phyloP scores from a whole-genome alignment of 805 yeast genomes.

The Geotrichum ghanense region DNA sequence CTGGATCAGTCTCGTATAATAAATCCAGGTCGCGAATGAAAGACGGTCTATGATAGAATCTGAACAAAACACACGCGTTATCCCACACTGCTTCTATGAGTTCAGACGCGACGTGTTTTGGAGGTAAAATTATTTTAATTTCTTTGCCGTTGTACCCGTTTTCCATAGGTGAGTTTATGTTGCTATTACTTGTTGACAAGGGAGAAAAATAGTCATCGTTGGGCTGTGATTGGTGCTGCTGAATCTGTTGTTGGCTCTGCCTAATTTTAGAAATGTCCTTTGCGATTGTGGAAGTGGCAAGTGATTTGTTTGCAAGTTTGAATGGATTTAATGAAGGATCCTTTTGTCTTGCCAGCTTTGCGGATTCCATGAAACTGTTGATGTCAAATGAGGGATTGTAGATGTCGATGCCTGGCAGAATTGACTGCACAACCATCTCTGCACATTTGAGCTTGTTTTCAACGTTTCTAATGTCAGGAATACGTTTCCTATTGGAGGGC shows the following conservation, averaged over 20 bases:
- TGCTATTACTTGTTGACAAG: not conserved
- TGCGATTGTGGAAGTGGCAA: not conserved
- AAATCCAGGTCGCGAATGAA: conserved; percentile 63
- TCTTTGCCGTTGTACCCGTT: conserved; percentile 29
- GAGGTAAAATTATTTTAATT: conserved; percentile 59
- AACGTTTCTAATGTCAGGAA: conserved; percentile 23
- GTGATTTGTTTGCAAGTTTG: not conserved
- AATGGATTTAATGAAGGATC: not conserved
- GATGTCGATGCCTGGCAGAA: conserved; percentile 32
- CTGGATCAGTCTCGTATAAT: conserved; percentile 65
- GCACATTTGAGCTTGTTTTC: conserved; percentile 27
- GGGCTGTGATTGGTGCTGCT: not conserved
- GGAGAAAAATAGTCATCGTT: conserved; percentile 5
- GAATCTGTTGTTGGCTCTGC: not conserved
- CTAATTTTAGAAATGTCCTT: not conserved
- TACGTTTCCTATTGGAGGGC: conserved; percentile 47
- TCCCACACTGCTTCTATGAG: conserved; percentile 72
- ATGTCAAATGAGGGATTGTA: conserved; percentile 23
- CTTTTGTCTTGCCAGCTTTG: conserved; percentile 5
- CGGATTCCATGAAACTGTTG: conserved; percentile 13
- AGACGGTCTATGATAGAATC: conserved; percentile 80
- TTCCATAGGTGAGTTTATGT: not conserved
- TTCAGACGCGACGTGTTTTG: conserved; percentile 59
- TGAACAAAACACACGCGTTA: conserved; percentile 71
- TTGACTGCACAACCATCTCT: conserved; percentile 25